Evolutionary conservation across 495 filamentous ascomycete genomes (phyloP), one percentile per base, ranked within the genome.

Genomic region (Penicillium soppii): DNA sequence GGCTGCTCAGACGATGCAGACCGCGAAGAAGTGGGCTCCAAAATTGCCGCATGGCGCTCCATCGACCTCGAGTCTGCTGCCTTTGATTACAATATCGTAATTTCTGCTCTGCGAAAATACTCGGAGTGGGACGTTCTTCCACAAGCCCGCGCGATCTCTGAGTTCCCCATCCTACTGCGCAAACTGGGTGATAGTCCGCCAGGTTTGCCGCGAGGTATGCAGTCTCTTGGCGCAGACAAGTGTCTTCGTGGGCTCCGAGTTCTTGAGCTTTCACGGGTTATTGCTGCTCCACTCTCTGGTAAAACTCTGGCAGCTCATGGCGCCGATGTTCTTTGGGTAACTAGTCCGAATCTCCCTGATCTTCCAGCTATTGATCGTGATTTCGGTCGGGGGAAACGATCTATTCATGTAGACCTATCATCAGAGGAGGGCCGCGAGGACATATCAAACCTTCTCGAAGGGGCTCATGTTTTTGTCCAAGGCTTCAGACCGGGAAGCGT

Each of bases 301-400:
- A 75, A 76, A 45, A 79, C 72, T 9, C 71, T 86, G 7, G 82
- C 79, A 13, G 80, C 78, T 4, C 79, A 85, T 63, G 82, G 82
- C 29, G 82, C 82, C 29, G 70, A 75, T 40, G 75, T 85, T 22
- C 68, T 86, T 52, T 86, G 85, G 64, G 71, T 88, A 37, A 87
- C 84, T 2, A 80, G 75, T 10, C 76, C 81, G 0, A 65, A 75
- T 27, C 69, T 87, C 19, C 78, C 79, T 7, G 83, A 87, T 50
- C 78, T 87, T 15, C 83, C 85, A 1, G 81, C 81, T 59, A 81
- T 86, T 61, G 82, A 86, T 67, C 79, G 86, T 13, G 83, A 87
- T 51, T 77, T 81, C 57, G 85, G 86, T 62, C 73, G 79, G 15
- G 82, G 84, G 30, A 88, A 87, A 61, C 56, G 71, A 23, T 62